Evolutionary conservation across 192 early-diverging fungal species (phyloP).

Genomic region (Rhizophagus clarus): DNA sequence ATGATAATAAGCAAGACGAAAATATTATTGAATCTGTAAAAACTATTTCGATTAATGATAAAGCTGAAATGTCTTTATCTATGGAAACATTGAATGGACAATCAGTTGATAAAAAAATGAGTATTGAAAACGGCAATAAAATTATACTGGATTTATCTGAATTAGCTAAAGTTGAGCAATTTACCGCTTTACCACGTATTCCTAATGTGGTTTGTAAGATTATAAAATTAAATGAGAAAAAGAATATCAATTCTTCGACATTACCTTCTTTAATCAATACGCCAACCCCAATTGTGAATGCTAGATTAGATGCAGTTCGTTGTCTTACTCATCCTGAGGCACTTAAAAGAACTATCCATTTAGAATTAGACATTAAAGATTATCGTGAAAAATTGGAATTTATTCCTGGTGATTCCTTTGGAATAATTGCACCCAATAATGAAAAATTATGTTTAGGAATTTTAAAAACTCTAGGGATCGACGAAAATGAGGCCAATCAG

Average conservation of each 20-base stretch:
- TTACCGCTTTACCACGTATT: too few relatives aligned
- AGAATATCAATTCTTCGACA: background rate
- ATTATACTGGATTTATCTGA: conserved; percentile 51
- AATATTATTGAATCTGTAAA: background rate
- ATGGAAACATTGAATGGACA: background rate
- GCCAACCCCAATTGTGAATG: conserved; percentile 49
- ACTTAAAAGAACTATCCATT: conserved; percentile 68
- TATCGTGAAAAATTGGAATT: conserved; percentile 47
- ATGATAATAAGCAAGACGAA: background rate
- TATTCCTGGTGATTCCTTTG: conserved; percentile 83
- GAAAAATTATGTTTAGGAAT: conserved; percentile 68
- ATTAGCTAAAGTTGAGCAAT: conserved; percentile 11
- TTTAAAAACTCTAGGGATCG: conserved; percentile 58
- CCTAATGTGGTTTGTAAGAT: conserved; percentile 47
- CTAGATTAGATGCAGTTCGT: conserved; percentile 53
- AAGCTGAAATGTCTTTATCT: background rate
- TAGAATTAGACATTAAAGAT: conserved; percentile 56
- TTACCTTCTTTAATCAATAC: conserved; percentile 52
- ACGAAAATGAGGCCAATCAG: conserved; percentile 42
- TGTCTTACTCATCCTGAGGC: conserved; percentile 64
- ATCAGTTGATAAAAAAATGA: background rate
- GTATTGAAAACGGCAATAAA: conserved; percentile 30
- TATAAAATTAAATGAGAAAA: conserved; percentile 14
- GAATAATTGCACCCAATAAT: conserved; percentile 84
- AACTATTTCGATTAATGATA: background rate